Evolutionary conservation across 2,329 filamentous ascomycete genomes (phyloP), one percentile per base, ranked within the genome.

Genomic region (Fusarium sp.): DNA sequence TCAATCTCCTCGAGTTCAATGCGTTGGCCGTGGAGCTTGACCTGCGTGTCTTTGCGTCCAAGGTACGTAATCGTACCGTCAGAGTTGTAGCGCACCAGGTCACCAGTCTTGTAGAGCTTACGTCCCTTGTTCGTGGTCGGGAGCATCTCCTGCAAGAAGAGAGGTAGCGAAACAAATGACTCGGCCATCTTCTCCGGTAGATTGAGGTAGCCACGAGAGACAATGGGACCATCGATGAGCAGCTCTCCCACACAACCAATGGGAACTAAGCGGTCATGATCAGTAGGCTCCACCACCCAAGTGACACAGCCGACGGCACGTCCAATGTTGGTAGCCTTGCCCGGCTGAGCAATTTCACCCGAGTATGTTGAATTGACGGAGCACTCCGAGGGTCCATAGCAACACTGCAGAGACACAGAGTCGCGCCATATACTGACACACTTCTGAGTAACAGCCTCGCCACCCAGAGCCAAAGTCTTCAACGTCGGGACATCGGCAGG

Each of bases 1-100:
- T 84, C 83, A 18, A 85, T 82, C 30, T 79, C 79, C 4, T 67
- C 75, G 13, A 87, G 79, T 75, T 86, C 89, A 42, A 88, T 81
- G 34, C 87, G 78, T 62, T 84, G 88, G 8, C 89, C 90, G 16
- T 84, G 81, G 7, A 90, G 77, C 75, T 90, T 90, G 37, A 89
- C 82, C 71, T 90, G 87, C 0, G 81, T 82, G 65, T 90, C 87
- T 60, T 86, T 87, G 4, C 88, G 79, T 21, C 86, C 86, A 23
- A 86, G 65, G 45, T 82, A 85, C 0, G 79, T 73, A 7, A 86
- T 72, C 4, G 75, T 76, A 1, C 82, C 82, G 45, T 85, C 80
- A 0, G 75, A 72, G 28, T 81, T 76, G 28, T 84, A 84, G 34
- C 75, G 75, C 4, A 78, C 84, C 6, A 86, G 74, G 62, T 86